Evolutionary conservation across 2,329 filamentous ascomycete species (phyloP), one percentile per base, ranked within the genome.

Genomic region (Exophiala mesophila): DNA sequence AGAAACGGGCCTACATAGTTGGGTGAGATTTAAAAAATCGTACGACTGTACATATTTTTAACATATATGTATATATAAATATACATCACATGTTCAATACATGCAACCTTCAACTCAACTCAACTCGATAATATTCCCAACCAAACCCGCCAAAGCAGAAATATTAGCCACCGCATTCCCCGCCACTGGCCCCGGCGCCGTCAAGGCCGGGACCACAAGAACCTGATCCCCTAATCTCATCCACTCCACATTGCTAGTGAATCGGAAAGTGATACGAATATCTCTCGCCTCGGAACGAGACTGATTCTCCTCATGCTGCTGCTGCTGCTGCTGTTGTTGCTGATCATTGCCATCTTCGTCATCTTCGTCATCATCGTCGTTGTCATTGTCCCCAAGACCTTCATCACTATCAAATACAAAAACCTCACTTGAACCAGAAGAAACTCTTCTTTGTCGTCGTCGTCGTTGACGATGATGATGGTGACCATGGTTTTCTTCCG

Each of bases 111-210:
- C n/a, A n/a, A n/a, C n/a, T n/a, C n/a, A 46, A 47, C 32, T 16
- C 16, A 8, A 41, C 35, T 54, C 64, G 46, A 57, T 59, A 16
- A 72, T 55, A 28, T 57, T 64, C 1, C 78, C 78, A 13, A 80
- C 76, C 59, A 80, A 80, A 0, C 78, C 78, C 44, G 79, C 76
- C 8, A 82, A 55, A 1, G 74, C 75, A 7, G 72, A 71, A 9
- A 73, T 57, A 1, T 72, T 68, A 41, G 68, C 68, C 19, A 69
- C 63, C 2, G 65, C 67, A 28, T 68, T 67, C 8, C 65, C 67
- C 8, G 72, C 67, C 8, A 70, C 70, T 24, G 70, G 67, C 2
- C 71, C 60, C 2, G 70, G 68, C 5, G 68, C 67, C 2, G 73
- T 73, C 30, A 74, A 69, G 12, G 76, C 76, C 3, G 77, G 77